A percentile compares a stretch with the other conserved stretches of the same genome.
Conservation (phyloP, 2,329 filamentous ascomycete genomes). For the Exophiala lecanii-corni region DNA sequence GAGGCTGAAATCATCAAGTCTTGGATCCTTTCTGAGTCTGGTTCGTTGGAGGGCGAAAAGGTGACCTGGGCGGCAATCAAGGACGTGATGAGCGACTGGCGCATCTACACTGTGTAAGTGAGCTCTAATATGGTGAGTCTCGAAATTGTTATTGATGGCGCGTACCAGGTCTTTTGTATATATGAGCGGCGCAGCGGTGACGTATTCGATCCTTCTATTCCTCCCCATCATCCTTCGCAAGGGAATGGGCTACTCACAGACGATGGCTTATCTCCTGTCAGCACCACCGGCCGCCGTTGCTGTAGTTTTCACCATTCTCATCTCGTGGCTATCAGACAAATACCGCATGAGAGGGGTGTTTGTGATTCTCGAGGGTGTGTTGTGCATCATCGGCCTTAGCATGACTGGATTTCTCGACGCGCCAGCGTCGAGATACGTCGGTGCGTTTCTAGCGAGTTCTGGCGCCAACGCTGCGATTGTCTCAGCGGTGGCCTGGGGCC, state of each 20-base stretch:
- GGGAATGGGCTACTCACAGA: constrained; percentile 35
- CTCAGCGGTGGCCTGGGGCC: constrained; percentile 29
- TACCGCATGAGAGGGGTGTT: constrained; percentile 27
- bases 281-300: constrained; percentile 30
- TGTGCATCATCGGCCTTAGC: constrained; percentile 58
- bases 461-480: constrained; percentile 27
- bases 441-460: constrained; percentile 67
- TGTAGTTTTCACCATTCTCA: constrained; percentile 22
- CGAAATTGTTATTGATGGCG: too few species aligned
- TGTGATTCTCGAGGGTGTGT: constrained; percentile 25
- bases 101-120: constrained; percentile 51
- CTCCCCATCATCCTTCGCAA: constrained; percentile 35
- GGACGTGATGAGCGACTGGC: constrained; percentile 44
- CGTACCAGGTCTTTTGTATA: constrained; percentile 21
- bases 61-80: constrained; percentile 38
- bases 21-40: constrained; percentile 57
- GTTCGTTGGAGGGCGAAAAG: constrained; percentile 49
- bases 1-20: constrained; percentile 53
- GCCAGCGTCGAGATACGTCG: constrained; percentile 60
- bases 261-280: constrained; percentile 31
- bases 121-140: too few species aligned
- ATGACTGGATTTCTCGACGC: constrained; percentile 52
- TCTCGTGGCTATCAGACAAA: constrained; percentile 28
- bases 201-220: constrained; percentile 64
- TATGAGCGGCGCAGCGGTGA: constrained; percentile 46